Evolutionary conservation across 257 asterid genomes (phyloP), one percentile per base, ranked within the genome.

Genomic region (Nicotiana undulata): DNA sequence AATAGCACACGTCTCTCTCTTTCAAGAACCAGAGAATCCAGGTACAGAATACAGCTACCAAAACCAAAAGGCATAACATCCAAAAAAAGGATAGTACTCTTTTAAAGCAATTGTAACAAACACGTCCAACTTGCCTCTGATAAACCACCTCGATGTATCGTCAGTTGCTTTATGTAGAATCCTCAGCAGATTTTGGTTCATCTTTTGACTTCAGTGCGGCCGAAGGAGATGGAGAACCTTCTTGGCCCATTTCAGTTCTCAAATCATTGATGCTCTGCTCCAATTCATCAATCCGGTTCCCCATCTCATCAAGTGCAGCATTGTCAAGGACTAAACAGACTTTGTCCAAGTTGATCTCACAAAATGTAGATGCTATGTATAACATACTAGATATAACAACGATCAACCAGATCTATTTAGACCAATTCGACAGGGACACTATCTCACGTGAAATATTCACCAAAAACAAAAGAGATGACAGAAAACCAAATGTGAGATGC

Each of bases 201-300:
- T 94, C 94, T 79, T 74, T 87, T 6, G 82, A 32, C 89, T 91
- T 92, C 84, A 75, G 29, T 2, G 89, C 76, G 16, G 95, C 75
- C 3, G 98, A 84, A 75, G 95, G 93, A n/a, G 97, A 92, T 11
- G 98, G 91, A 58, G 92, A 58, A 55, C 94, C 94, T 70, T 94
- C 97, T 87, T 92, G 97, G 56, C 95, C 98, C 93, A 94, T 91
- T 87, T 90, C 97, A 31, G 91, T 74, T 72, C 97, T 89, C 44
- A 93, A 97, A 83, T 94, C 98, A 6, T 91, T 94, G 83, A 93
- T 94, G 92, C 97, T 94, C 84, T 91, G 95, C 85, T 92, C 97
- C 91, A 94, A 52, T 82, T 94, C 97, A 79, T 94, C 96, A 31
- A 94, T 93, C 31, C 96, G 92, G 84, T 87, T 89, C 20, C 97